These are phyloP conservation scores for Mucor lusitanicus DNA, from an alignment of 371 early-diverging fungal genomes.

Conservation along the genomic window DNA sequence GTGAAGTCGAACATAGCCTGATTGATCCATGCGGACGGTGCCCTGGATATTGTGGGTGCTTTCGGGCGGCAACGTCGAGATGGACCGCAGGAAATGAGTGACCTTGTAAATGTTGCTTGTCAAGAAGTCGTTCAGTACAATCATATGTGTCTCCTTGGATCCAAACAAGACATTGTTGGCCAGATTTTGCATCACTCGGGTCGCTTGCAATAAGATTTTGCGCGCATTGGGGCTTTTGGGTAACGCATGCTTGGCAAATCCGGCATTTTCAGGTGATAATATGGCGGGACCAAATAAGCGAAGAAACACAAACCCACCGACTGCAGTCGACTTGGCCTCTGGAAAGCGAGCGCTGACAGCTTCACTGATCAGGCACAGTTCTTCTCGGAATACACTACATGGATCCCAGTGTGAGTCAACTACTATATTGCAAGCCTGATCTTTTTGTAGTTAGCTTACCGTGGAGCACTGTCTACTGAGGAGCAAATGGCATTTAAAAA, in stretches of 20 bases:
- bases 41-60: constrained; percentile 1
- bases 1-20: constrained; percentile 62
- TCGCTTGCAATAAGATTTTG: constrained; percentile 84
- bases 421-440: too few relatives aligned
- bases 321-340: constrained; percentile 81
- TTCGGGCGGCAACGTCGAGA: constrained; percentile 35
- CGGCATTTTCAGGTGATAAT: constrained; percentile 76
- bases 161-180: constrained; percentile 94
- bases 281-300: constrained; percentile 94
- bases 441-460: too few relatives aligned
- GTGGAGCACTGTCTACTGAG: constrained; percentile 70
- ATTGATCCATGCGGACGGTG: constrained; percentile 47
- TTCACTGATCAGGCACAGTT: constrained; percentile 73
- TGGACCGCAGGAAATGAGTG: constrained; percentile 58
- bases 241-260: constrained; percentile 41
- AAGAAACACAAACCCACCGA: constrained; percentile 93
- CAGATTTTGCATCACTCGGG: constrained; percentile 93
- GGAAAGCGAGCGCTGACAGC: constrained; percentile 85
- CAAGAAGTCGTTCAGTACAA: constrained; percentile 82
- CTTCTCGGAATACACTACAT: constrained; percentile 70
- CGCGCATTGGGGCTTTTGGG: constrained; percentile 51
- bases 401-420: too few relatives aligned
- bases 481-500: constrained; percentile 82
- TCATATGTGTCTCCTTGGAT: constrained; percentile 89
- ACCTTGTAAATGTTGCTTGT: constrained; percentile 69